phyloP scores from a whole-genome alignment of 1,284 basidiomycete species.

The Ceratobasidium theobromae region DNA sequence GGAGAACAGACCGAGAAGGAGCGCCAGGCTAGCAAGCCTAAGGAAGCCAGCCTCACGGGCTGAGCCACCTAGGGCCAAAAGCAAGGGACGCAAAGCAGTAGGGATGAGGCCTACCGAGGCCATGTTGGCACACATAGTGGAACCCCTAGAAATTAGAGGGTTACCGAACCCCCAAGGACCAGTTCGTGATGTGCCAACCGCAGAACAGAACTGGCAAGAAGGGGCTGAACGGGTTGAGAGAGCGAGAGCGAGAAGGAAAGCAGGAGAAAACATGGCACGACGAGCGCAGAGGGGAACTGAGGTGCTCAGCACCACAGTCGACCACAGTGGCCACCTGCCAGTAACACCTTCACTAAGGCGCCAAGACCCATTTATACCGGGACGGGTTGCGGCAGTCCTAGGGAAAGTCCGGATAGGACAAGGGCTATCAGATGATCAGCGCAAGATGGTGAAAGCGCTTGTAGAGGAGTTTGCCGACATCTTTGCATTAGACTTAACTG shows the following conservation, averaged over 20 bases:
- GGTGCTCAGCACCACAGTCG: not conserved
- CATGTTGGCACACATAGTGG: no score
- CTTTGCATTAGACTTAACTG: slow-evolving; percentile 4
- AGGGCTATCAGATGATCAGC: slow-evolving; percentile 33
- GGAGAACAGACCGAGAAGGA: no score
- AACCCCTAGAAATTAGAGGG: no score
- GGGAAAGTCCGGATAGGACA: slow-evolving; percentile 35
- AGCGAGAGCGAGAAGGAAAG: not conserved
- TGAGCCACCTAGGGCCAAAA: no score
- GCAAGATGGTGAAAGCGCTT: not conserved
- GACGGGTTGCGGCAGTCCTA: slow-evolving; percentile 39
- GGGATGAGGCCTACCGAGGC: no score
- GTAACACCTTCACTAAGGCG: not conserved
- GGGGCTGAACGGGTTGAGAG: no score
- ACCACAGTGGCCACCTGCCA: not conserved
- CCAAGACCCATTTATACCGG: slow-evolving; percentile 38
- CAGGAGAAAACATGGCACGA: not conserved
- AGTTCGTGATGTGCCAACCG: no score
- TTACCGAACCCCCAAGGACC: no score
- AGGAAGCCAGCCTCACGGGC: no score
- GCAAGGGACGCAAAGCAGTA: no score
- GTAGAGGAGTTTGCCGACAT: not conserved
- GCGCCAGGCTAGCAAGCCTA: no score
- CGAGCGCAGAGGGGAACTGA: not conserved
- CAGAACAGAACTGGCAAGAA: no score